A percentile compares a stretch with the other conserved stretches of the same genome.
phyloP scores from a whole-genome alignment of 73 alveolate genomes.

The Diophrys appendiculata region DNA sequence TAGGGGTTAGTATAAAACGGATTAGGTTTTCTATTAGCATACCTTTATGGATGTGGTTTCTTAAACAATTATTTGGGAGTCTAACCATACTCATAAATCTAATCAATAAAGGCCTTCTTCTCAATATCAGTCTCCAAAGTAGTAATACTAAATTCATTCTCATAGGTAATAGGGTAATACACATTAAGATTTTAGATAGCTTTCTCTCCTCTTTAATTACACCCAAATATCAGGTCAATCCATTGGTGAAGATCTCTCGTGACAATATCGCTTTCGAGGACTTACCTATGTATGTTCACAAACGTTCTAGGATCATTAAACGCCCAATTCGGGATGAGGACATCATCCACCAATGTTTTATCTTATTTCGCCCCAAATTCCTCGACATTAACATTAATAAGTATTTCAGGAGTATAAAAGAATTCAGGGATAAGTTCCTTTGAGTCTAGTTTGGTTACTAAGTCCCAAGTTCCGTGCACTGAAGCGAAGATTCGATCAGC shows the following conservation, averaged over 20 bases:
- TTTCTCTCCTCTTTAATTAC: conserved; percentile 81
- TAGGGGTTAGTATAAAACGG: no score
- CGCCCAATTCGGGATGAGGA: conserved; percentile 77
- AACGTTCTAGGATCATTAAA: conserved; percentile 66
- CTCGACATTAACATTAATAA: conserved; percentile 48
- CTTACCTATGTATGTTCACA: conserved; percentile 64
- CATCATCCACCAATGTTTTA: conserved; percentile 74
- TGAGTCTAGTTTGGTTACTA: conserved; percentile 1
- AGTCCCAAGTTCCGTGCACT: conserved; percentile 67
- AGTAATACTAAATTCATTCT: conserved; percentile 74
- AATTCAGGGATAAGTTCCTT: conserved; percentile 96
- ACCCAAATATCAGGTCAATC: conserved; percentile 87
- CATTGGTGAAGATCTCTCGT: conserved; percentile 61
- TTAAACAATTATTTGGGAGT: conserved; percentile 82
- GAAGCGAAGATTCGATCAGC: conserved; percentile 90
- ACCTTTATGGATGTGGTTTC: conserved; percentile 24
- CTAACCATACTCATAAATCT: conserved; percentile 83
- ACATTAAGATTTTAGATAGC: conserved; percentile 77
- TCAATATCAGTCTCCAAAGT: conserved; percentile 43
- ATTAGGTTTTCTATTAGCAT: neutral
- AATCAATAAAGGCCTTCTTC: conserved; percentile 71
- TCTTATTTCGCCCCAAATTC: conserved; percentile 82
- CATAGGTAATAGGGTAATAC: conserved; percentile 80
- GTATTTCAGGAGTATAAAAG: conserved; percentile 90
- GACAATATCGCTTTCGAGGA: conserved; percentile 77